Evolutionary conservation across 1,284 basidiomycete genomes (phyloP).

Genomic region (Pseudomicrostroma phylloplanum): DNA sequence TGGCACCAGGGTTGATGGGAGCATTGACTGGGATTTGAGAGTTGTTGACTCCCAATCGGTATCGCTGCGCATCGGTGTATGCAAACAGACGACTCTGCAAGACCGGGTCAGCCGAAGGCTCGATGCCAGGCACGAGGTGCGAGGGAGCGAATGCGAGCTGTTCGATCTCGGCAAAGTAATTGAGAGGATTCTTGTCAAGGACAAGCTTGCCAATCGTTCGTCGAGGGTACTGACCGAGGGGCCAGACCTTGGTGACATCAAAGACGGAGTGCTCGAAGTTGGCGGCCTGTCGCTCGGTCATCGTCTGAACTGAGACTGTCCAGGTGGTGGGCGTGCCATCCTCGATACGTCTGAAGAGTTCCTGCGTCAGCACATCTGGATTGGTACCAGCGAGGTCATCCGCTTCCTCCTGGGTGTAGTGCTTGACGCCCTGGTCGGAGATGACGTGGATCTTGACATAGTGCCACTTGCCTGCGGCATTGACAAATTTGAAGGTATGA

Average conservation of each 20-base stretch:
- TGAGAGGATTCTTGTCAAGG: slow-evolving; percentile 75
- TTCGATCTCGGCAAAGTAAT: slow-evolving; percentile 54
- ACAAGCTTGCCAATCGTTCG: slow-evolving; percentile 77
- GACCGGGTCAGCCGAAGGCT: slow-evolving; percentile 39
- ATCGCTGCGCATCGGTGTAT: slow-evolving; percentile 79
- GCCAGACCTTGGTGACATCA: slow-evolving; percentile 66
- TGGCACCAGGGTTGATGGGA: slow-evolving; percentile 56
- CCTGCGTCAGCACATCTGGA: slow-evolving; percentile 63
- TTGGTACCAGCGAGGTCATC: slow-evolving; percentile 64
- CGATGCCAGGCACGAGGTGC: slow-evolving; percentile 34
- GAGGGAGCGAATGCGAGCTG: slow-evolving; percentile 65
- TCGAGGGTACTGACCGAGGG: slow-evolving; percentile 64
- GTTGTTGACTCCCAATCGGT: slow-evolving; percentile 55
- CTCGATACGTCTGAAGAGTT: slow-evolving; percentile 69
- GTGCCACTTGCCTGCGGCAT: slow-evolving; percentile 68
- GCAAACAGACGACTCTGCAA: slow-evolving; percentile 42
- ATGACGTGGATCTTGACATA: slow-evolving; percentile 75
- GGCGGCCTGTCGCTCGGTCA: slow-evolving; percentile 84
- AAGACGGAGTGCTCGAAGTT: slow-evolving; percentile 78
- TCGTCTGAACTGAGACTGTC: slow-evolving; percentile 74
- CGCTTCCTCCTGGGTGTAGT: slow-evolving; percentile 52
- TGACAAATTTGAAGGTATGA: slow-evolving; percentile 84
- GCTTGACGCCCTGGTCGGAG: slow-evolving; percentile 58
- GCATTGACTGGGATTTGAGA: slow-evolving; percentile 27
- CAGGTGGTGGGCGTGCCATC: slow-evolving; percentile 68